Conservation (phyloP, 2,329 filamentous ascomycete genomes). For the Juglanconis sp. region DNA sequence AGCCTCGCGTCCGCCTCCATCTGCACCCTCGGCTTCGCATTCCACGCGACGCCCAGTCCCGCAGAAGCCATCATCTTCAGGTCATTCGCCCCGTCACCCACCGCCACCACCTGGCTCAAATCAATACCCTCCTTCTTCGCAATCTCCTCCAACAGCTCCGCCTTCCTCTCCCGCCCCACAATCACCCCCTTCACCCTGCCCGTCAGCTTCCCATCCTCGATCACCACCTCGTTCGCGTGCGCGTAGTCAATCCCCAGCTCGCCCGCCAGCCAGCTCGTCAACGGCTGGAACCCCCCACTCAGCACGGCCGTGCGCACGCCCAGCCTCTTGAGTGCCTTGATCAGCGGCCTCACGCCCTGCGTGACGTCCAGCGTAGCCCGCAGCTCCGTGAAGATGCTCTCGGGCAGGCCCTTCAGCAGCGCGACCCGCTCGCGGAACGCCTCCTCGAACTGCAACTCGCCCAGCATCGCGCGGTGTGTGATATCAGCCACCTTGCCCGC, state of each 20-base stretch:
- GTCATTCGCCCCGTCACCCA: constrained; percentile 82
- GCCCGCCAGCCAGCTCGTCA: constrained; percentile 81
- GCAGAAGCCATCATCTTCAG: constrained; percentile 74
- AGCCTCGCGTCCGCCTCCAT: constrained; percentile 70
- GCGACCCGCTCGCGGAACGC: constrained; percentile 78
- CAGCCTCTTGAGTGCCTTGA: constrained; percentile 69
- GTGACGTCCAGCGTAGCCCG: constrained; percentile 76
- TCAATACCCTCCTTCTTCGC: constrained; percentile 64
- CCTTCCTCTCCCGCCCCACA: constrained; percentile 73
- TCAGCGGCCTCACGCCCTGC: constrained; percentile 71
- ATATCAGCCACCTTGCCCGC: constrained; percentile 81
- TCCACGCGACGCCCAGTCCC: constrained; percentile 76
- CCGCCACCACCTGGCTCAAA: constrained; percentile 65
- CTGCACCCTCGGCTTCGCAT: constrained; percentile 80
- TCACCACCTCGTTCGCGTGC: constrained; percentile 78
- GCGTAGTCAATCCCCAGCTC: constrained; percentile 84
- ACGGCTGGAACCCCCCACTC: constrained; percentile 85
- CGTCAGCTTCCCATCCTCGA: constrained; percentile 61
- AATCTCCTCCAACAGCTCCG: constrained; percentile 67
- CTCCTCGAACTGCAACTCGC: constrained; percentile 86
- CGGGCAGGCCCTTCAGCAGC: constrained; percentile 76
- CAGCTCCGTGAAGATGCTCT: constrained; percentile 74
- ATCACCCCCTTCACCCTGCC: constrained; percentile 71
- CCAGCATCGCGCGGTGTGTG: constrained; percentile 91
- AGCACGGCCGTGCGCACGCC: constrained; percentile 88